Conservation (phyloP, 2,329 filamentous ascomycete genomes). For the Fonsecaea multimorphosa region DNA sequence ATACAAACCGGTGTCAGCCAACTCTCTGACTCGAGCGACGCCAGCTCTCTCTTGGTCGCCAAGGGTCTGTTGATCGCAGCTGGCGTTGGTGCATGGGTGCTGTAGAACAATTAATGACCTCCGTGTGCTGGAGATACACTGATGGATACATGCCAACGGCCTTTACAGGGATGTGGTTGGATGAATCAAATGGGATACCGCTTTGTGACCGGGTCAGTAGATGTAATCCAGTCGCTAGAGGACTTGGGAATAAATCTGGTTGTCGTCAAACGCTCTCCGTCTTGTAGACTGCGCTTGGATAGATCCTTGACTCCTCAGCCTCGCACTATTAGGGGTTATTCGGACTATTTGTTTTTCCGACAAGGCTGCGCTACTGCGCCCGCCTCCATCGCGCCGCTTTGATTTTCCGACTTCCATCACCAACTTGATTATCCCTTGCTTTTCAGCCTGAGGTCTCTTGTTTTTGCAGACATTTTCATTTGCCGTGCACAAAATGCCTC, state of each 20-base stretch:
- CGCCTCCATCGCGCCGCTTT: not conserved
- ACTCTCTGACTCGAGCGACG: not conserved
- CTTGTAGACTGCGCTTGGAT: not conserved
- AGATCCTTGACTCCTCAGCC: not conserved
- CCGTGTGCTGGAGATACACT: not conserved
- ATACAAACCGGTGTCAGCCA: not conserved
- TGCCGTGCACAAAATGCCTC: constrained; percentile 28
- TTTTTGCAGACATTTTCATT: not conserved
- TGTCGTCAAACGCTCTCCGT: not conserved
- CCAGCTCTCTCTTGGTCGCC: not conserved
- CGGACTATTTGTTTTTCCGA: constrained; percentile 6
- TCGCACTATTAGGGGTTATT: not conserved
- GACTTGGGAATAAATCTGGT: not conserved
- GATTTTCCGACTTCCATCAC: not conserved
- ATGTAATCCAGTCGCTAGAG: not conserved
- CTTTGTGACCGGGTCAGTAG: not conserved
- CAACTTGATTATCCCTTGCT: not conserved
- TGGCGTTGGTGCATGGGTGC: constrained; percentile 16
- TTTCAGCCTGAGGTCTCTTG: not conserved
- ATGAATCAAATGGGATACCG: not conserved
- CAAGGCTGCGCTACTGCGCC: not conserved
- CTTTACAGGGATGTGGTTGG: not conserved
- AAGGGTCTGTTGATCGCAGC: constrained; percentile 21
- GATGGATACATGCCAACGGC: not conserved
- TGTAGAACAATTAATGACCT: constrained; percentile 20